Evolutionary conservation across 164 flowering plant genomes (phyloP), one percentile per base, ranked within the genome.

Genomic region (Cinnamomum micranthum): DNA sequence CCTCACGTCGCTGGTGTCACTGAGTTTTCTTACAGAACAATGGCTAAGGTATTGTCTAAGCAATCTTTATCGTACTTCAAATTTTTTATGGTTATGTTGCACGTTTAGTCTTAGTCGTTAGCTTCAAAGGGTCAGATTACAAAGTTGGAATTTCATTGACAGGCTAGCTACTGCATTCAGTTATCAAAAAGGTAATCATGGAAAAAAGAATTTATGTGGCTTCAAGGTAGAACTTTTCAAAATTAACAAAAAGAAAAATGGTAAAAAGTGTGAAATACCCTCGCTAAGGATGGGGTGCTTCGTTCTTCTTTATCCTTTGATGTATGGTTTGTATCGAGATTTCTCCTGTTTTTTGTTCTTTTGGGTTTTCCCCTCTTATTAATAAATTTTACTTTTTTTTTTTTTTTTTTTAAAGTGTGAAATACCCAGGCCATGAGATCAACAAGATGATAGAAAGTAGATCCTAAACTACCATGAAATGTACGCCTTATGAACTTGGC

Each of bases 1-100:
- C 97, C 97, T 79, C 97, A 95, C 81, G 86, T 92, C 82, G 98
- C 90, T 25, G 98, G 98, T 66, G 94, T 92, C 33, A 90, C 97
- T 3, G 95, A 92, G 82, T 78, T 73, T 79, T 87, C 97, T 23
- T 92, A 89, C 76, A 85, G 97, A 80, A 70, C 83, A 71, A 93
- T 89, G 95, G 94, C 97, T 14, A 87, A 95, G 98, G 98, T 94
- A 87, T 75, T 33, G n/a, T 15, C 23, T 50, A 24, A 66, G 28
- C 47, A 15, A 66, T 27, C 41, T 66, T 31, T 35, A 2, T 66
- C 17, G 6, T 19, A 17, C 47, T 55, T 55, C 2, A 3, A n/a
- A 55, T 55, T 17, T 55, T 15, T 55, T 55, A 13, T 4, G 20
- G 12, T 41, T 41, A 41, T 55, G 60, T 55, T 20, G 15, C 60